These are phyloP conservation scores for Bipolaris cookei DNA, from an alignment of 2,329 filamentous ascomycete genomes.

Conservation along the genomic window DNA sequence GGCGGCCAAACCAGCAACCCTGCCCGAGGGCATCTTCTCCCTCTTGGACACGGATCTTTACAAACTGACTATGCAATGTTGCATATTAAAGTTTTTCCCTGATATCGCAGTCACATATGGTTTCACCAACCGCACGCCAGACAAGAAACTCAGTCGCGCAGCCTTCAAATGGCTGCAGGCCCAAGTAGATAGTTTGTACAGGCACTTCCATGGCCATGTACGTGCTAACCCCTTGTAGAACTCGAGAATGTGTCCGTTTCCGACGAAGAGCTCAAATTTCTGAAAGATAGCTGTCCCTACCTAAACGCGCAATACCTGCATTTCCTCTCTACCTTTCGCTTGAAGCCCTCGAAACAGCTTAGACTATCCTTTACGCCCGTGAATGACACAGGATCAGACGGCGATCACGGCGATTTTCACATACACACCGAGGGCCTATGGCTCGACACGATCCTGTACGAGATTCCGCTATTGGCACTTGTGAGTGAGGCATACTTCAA, in stretches of 20 bases:
- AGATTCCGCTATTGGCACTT: constrained; percentile 90
- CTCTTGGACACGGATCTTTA: constrained; percentile 73
- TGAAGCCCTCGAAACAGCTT: constrained; percentile 83
- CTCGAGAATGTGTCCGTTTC: constrained; percentile 82
- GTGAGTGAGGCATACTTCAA: constrained; percentile 97
- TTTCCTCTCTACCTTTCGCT: constrained; percentile 80
- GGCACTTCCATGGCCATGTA: neutral
- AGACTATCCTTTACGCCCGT: constrained; percentile 67
- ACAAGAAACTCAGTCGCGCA: constrained; percentile 84
- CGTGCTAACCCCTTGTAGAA: constrained; percentile 57
- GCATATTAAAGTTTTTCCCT: constrained; percentile 87
- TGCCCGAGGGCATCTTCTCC: constrained; percentile 52
- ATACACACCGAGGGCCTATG: constrained; percentile 82
- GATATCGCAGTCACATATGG: constrained; percentile 82
- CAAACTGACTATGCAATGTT: constrained; percentile 97
- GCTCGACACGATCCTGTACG: constrained; percentile 96
- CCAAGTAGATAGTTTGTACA: constrained; percentile 74
- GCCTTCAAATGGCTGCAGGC: constrained; percentile 85
- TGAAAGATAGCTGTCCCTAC: constrained; percentile 80
- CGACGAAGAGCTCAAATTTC: constrained; percentile 78
- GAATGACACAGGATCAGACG: constrained; percentile 67
- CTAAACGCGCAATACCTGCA: constrained; percentile 77
- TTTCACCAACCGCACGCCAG: constrained; percentile 93
- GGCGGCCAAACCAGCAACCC: constrained; percentile 23
- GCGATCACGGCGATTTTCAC: constrained; percentile 72